Evolutionary conservation across 202 grass and related monocot species (phyloP).

Genomic region (Carex arenaria): DNA sequence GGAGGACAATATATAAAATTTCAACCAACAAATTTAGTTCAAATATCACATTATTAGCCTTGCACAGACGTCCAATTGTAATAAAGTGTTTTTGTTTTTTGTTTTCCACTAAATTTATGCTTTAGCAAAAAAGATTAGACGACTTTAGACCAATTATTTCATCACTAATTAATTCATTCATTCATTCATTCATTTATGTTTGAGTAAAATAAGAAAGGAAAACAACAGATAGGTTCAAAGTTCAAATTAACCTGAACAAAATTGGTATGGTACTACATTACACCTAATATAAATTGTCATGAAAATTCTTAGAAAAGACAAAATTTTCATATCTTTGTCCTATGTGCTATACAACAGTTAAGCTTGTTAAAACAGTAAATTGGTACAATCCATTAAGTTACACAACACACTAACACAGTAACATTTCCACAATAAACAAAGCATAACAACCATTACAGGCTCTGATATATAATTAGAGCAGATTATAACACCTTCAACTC

Average conservation of each 20-base stretch:
- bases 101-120: slow-evolving; percentile 12
- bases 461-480: not conserved
- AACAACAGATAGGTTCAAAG: not conserved
- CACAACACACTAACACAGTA: slow-evolving; percentile 20
- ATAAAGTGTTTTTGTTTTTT: not conserved
- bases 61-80: not conserved
- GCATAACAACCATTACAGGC: slow-evolving; percentile 25
- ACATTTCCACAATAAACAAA: not conserved
- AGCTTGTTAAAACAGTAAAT: slow-evolving; percentile 14
- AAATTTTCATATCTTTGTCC: not conserved
- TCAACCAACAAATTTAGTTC: not conserved
- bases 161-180: no score
- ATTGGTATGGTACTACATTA: not conserved
- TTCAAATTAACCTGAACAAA: not conserved
- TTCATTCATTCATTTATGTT: not conserved
- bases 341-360: slow-evolving; percentile 8
- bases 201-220: not conserved
- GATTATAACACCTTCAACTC: slow-evolving; percentile 10
- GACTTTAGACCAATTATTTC: not conserved
- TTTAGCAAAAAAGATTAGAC: not conserved
- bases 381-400: not conserved
- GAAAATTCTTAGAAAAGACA: not conserved
- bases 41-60: not conserved
- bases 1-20: slow-evolving; percentile 3
- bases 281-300: not conserved